A percentile compares a stretch with the other conserved stretches of the same genome.
Evolutionary conservation across 2,329 filamentous ascomycete genomes (phyloP).

Genomic region (Endoconidiophora laricicola): DNA sequence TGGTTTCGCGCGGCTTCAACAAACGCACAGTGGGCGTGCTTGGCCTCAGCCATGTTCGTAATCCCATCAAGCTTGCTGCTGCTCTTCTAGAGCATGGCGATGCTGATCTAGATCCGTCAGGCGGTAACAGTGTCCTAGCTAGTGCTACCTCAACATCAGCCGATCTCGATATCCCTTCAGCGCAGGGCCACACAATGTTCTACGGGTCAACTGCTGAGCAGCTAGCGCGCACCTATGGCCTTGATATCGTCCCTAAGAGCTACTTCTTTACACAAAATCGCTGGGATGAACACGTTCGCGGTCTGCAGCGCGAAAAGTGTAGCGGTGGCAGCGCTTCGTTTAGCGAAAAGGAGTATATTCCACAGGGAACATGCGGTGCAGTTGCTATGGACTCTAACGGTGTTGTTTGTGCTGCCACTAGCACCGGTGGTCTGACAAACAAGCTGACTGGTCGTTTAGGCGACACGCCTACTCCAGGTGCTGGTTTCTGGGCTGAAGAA

Average conservation of each 20-base stretch:
- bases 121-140: conserved; percentile 14
- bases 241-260: conserved; percentile 48
- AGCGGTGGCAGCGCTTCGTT: conserved; percentile 30
- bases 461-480: conserved; percentile 69
- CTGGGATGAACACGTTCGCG: conserved; percentile 62
- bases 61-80: conserved; percentile 59
- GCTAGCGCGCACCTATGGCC: conserved; percentile 49
- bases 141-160: conserved; percentile 13
- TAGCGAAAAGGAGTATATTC: conserved; percentile 49
- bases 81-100: conserved; percentile 55
- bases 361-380: conserved; percentile 72
- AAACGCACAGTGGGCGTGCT: conserved; percentile 70
- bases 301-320: conserved; percentile 32
- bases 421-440: conserved; percentile 69
- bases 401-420: conserved; percentile 50
- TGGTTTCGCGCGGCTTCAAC: conserved; percentile 56
- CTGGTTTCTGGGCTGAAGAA: conserved; percentile 81
- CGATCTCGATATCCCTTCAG: conserved; percentile 32
- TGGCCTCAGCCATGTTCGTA: conserved; percentile 55
- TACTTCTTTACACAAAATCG: conserved; percentile 68
- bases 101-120: conserved; percentile 30
- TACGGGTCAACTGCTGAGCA: conserved; percentile 51
- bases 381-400: conserved; percentile 67
- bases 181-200: conserved; percentile 54
- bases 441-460: conserved; percentile 74